A percentile compares a stretch with the other conserved stretches of the same genome.
phyloP scores from a whole-genome alignment of 495 filamentous ascomycete genomes.

The Staphylotrichum tortipilum region DNA sequence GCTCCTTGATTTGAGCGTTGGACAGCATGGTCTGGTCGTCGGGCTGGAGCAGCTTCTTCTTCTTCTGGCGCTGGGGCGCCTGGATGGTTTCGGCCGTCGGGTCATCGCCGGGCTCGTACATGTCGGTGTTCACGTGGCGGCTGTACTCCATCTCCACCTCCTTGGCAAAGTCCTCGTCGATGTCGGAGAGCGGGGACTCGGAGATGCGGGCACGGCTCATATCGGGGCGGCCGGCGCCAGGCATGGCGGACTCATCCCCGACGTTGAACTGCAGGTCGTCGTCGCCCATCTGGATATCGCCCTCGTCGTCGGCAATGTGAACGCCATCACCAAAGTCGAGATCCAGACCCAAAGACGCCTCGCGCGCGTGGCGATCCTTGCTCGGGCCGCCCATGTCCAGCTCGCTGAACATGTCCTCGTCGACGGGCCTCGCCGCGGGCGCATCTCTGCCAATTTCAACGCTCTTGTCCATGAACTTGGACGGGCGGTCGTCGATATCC shows the following conservation, averaged over 20 bases:
- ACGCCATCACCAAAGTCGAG: slow-evolving; percentile 44
- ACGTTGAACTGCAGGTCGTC: slow-evolving; percentile 48
- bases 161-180: slow-evolving; percentile 48
- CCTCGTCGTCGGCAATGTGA: slow-evolving; percentile 48
- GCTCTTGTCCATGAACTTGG: slow-evolving; percentile 47
- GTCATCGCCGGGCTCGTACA: slow-evolving; percentile 51
- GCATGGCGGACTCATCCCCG: slow-evolving; percentile 41
- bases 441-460: slow-evolving; percentile 83
- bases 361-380: slow-evolving; percentile 37
- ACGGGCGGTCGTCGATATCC: slow-evolving; percentile 42
- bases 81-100: slow-evolving; percentile 31
- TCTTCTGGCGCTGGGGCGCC: slow-evolving; percentile 62
- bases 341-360: slow-evolving; percentile 37
- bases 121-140: slow-evolving; percentile 42
- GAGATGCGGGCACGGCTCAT: slow-evolving; percentile 51
- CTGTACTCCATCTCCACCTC: slow-evolving; percentile 46
- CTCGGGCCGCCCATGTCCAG: slow-evolving; percentile 40
- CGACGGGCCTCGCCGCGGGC: slow-evolving; percentile 51
- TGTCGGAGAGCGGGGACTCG: slow-evolving; percentile 61
- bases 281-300: slow-evolving; percentile 54
- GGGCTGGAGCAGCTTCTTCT: slow-evolving; percentile 61
- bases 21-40: slow-evolving; percentile 57
- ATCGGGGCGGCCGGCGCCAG: slow-evolving; percentile 31
- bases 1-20: slow-evolving; percentile 57
- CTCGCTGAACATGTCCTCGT: slow-evolving; percentile 68